Conservation (phyloP, 768 basidiomycete species). For the Leccinum variicolor region DNA sequence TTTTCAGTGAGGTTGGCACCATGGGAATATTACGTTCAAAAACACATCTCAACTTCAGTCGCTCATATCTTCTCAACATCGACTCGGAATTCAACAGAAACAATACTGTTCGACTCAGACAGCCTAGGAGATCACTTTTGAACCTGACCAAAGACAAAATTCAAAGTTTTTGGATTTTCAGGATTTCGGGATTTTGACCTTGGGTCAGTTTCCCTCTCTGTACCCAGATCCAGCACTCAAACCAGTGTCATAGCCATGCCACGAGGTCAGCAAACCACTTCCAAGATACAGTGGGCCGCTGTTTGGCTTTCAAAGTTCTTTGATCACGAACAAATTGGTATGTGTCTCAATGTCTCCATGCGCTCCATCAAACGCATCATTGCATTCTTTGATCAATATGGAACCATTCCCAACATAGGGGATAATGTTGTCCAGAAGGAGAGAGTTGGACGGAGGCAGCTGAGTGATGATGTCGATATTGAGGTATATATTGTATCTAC, state of each 20-base stretch:
- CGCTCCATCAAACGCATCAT: not conserved
- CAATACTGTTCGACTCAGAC: not conserved
- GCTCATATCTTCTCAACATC: not conserved
- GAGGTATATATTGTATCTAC: too few relatives aligned
- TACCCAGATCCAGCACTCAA: not conserved
- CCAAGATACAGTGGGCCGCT: not conserved
- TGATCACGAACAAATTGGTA: not conserved
- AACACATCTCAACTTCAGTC: not conserved
- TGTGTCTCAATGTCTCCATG: not conserved
- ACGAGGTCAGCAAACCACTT: not conserved
- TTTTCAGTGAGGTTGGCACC: not conserved
- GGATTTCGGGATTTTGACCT: not conserved
- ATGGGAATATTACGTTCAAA: not conserved
- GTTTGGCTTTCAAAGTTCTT: not conserved
- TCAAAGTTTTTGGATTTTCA: not conserved
- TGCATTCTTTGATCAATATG: not conserved
- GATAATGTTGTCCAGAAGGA: not conserved
- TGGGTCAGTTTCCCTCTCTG: not conserved
- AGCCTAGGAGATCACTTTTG: not conserved
- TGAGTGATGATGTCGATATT: not conserved
- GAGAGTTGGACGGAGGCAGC: not conserved
- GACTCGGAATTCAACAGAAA: not conserved
- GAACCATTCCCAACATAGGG: slow-evolving; percentile 1
- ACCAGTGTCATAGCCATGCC: not conserved
- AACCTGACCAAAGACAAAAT: not conserved